These are phyloP conservation scores for Musa schizocarpa DNA, from an alignment of 176 grass and related monocot species.

Conservation along the genomic window DNA sequence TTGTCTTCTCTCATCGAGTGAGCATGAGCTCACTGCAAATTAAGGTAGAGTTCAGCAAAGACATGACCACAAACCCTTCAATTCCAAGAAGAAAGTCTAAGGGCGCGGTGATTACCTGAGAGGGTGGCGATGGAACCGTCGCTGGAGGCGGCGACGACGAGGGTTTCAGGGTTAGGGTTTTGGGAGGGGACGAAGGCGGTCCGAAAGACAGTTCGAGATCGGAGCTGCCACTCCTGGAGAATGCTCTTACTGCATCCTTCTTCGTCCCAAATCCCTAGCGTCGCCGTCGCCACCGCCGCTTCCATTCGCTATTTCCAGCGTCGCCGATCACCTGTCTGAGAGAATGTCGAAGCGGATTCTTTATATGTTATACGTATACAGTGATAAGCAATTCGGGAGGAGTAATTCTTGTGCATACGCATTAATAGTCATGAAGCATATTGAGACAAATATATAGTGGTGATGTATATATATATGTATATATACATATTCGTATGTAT, in stretches of 20 bases:
- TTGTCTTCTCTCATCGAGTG: too few relatives aligned
- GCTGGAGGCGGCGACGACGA: slow-evolving; percentile 66
- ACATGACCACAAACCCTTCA: not conserved
- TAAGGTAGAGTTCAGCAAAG: not conserved
- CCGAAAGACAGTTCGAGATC: slow-evolving; percentile 66
- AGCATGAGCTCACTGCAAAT: not conserved
- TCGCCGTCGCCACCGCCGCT: not conserved
- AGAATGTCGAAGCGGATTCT: too few relatives aligned
- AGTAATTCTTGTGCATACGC: too few relatives aligned
- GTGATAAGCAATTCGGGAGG: too few relatives aligned
- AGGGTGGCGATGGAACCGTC: slow-evolving; percentile 51
- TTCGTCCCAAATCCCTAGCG: slow-evolving; percentile 23
- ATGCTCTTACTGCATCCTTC: slow-evolving; percentile 52
- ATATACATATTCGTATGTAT: too few relatives aligned
- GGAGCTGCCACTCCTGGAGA: slow-evolving; percentile 41
- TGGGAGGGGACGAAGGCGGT: slow-evolving; percentile 52
- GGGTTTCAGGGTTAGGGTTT: slow-evolving; percentile 35
- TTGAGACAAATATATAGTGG: too few relatives aligned
- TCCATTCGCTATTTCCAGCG: not conserved
- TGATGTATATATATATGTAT: too few relatives aligned
- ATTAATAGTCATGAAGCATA: too few relatives aligned
- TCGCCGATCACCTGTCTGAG: not conserved
- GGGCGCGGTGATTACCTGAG: not conserved
- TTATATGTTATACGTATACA: too few relatives aligned
- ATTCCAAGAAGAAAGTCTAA: not conserved